Evolutionary conservation across 2,329 filamentous ascomycete genomes (phyloP).

Genomic region (Calonectria montana): DNA sequence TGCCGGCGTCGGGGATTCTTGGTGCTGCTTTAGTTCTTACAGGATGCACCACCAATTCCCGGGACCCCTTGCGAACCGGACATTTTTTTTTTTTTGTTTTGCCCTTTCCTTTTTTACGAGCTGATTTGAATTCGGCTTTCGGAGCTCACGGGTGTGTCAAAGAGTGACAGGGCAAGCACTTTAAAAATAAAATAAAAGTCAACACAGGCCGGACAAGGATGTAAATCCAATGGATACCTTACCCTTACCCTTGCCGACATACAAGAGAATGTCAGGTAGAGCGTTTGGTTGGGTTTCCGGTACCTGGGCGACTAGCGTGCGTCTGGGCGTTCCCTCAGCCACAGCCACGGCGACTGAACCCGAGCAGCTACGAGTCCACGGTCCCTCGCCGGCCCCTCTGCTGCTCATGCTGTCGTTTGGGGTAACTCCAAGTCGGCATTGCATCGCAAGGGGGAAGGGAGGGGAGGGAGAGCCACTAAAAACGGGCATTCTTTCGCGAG

Average conservation of each 20-base stretch:
- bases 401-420: neutral
- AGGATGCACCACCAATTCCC: constrained; percentile 1
- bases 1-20: constrained; percentile 17
- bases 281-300: constrained; percentile 7
- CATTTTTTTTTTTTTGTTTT: neutral
- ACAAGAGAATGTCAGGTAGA: neutral
- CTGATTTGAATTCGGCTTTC: neutral
- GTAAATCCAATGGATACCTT: constrained; percentile 4
- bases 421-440: neutral
- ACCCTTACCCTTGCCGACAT: neutral
- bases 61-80: neutral
- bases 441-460: neutral
- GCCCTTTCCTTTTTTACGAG: neutral
- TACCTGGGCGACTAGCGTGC: constrained; percentile 10
- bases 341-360: constrained; percentile 7
- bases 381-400: neutral
- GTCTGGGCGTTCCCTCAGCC: constrained; percentile 13
- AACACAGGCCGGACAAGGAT: neutral
- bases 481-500: neutral
- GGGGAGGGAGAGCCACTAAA: neutral
- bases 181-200: neutral
- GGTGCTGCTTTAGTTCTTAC: constrained; percentile 23
- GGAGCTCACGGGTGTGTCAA: neutral
- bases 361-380: neutral
- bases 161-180: neutral